These are phyloP conservation scores for Wickerhamomyces xylosicus DNA, from an alignment of 805 yeast genomes.

Conservation along the genomic window DNA sequence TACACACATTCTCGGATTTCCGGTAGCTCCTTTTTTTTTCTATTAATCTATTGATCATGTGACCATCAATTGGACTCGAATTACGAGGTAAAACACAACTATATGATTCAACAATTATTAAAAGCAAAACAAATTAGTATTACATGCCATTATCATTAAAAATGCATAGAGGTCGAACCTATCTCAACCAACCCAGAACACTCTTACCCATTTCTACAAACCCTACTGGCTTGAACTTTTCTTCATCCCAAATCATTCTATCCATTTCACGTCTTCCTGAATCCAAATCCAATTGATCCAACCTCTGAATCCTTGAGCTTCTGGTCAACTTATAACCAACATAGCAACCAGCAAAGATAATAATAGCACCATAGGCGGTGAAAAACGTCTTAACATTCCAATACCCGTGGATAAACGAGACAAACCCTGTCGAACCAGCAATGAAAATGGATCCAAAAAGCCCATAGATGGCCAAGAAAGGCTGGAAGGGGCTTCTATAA, in stretches of 20 bases:
- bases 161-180: too few species aligned
- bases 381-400: constrained; percentile 58
- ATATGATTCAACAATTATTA: too few species aligned
- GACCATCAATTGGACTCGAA: too few species aligned
- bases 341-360: constrained; percentile 41
- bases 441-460: constrained; percentile 40
- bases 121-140: too few species aligned
- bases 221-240: constrained; percentile 27
- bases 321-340: constrained; percentile 43
- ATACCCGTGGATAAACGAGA: constrained; percentile 42
- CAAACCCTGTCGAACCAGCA: constrained; percentile 49
- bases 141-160: too few species aligned
- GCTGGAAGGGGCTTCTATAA: constrained; percentile 60
- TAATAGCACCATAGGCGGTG: constrained; percentile 52
- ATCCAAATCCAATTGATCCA: constrained; percentile 73
- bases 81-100: too few species aligned
- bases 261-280: constrained; percentile 81
- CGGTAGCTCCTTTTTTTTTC: too few species aligned
- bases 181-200: constrained; percentile 23
- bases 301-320: constrained; percentile 54
- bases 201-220: constrained; percentile 16
- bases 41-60: too few species aligned
- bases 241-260: constrained; percentile 73
- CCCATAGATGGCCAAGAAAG: constrained; percentile 57
- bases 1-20: too few species aligned